phyloP scores from a whole-genome alignment of 2,329 filamentous ascomycete species.

The Calonectria hongkongensis region DNA sequence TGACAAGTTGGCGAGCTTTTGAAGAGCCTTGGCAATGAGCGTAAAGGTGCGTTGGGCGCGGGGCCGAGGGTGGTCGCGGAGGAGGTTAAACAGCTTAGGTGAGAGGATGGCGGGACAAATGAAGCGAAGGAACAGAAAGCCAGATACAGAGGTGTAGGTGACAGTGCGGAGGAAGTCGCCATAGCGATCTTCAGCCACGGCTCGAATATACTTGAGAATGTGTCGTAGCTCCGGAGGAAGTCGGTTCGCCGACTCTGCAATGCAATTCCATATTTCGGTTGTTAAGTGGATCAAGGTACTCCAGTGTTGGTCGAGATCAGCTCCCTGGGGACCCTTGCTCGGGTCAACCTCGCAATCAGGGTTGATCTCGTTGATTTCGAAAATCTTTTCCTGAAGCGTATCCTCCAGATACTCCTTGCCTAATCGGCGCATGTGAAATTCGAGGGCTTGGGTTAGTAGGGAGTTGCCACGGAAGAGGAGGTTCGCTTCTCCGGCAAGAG shows the following conservation, averaged over 20 bases:
- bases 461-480: constrained; percentile 97
- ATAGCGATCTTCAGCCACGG: constrained; percentile 95
- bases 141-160: constrained; percentile 94
- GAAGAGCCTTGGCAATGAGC: constrained; percentile 92
- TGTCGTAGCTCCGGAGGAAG: constrained; percentile 88
- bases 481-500: constrained; percentile 90
- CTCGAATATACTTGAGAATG: constrained; percentile 92
- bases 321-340: constrained; percentile 77
- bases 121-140: constrained; percentile 95
- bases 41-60: constrained; percentile 92
- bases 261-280: constrained; percentile 89
- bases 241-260: constrained; percentile 82
- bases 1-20: constrained; percentile 92
- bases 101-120: constrained; percentile 98
- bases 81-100: constrained; percentile 91
- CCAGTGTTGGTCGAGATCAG: constrained; percentile 91
- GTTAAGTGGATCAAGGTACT: constrained; percentile 83
- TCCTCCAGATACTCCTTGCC: constrained; percentile 96
- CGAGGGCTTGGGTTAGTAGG: constrained; percentile 91
- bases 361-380: constrained; percentile 92
- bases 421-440: constrained; percentile 95
- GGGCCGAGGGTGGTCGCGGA: constrained; percentile 87
- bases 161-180: constrained; percentile 94
- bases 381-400: constrained; percentile 87
- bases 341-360: constrained; percentile 97